Evolutionary conservation across 1,284 basidiomycete genomes (phyloP).

Genomic region (Tilletia indica): DNA sequence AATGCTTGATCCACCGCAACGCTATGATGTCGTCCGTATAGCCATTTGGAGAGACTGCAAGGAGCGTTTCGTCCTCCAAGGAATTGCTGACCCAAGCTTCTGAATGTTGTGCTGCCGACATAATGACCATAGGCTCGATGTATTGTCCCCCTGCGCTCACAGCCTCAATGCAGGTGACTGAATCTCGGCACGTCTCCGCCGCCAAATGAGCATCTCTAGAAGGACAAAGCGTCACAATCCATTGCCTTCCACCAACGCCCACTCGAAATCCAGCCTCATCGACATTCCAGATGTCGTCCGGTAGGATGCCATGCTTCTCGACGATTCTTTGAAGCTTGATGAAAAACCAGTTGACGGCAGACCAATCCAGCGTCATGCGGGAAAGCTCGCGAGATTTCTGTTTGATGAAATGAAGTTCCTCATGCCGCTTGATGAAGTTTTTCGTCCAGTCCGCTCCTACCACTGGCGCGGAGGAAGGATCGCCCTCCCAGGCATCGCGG

Average conservation of each 20-base stretch:
- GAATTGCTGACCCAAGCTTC: not conserved
- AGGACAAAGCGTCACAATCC: not conserved
- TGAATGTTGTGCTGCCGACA: not conserved
- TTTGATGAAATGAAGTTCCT: not conserved
- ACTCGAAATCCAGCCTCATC: not conserved
- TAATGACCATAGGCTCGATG: not conserved
- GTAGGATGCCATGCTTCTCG: not conserved
- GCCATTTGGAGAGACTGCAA: conserved; percentile 23
- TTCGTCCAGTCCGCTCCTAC: not conserved
- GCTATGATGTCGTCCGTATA: conserved; percentile 49
- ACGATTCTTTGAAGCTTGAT: not conserved
- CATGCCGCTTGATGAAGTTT: not conserved
- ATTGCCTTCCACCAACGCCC: no score
- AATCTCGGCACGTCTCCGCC: not conserved
- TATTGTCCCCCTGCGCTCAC: not conserved
- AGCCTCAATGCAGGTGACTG: no score
- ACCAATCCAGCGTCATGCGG: not conserved
- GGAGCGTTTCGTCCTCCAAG: not conserved
- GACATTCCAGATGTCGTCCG: not conserved
- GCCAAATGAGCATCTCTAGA: not conserved
- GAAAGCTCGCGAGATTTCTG: not conserved
- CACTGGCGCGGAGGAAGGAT: no score
- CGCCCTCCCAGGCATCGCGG: no score
- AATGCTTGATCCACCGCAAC: conserved; percentile 55
- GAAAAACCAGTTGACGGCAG: not conserved